A percentile compares a stretch with the other conserved stretches of the same genome.
These are phyloP conservation scores for Dalbergia oliveri DNA, from an alignment of 306 rosid species.

Conservation along the genomic window DNA sequence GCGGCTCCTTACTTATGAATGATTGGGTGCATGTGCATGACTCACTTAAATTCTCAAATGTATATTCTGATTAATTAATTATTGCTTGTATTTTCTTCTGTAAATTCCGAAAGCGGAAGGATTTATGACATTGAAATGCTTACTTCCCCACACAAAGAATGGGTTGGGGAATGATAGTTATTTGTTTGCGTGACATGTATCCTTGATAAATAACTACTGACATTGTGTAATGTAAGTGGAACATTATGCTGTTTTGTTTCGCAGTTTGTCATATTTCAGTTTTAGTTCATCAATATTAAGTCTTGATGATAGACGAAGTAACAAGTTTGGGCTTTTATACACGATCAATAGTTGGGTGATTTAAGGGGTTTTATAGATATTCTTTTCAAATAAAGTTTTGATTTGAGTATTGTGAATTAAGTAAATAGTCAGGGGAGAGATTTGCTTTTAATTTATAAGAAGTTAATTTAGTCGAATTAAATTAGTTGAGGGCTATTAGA, in stretches of 20 bases:
- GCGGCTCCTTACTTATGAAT: slow-evolving; percentile 55
- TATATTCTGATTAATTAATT: slow-evolving; percentile 11
- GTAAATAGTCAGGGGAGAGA: too few species aligned
- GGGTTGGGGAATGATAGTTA: slow-evolving; percentile 35
- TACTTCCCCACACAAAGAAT: slow-evolving; percentile 22
- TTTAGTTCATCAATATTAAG: too few species aligned
- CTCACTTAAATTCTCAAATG: slow-evolving; percentile 26
- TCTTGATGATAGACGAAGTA: too few species aligned
- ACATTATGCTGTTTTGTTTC: not conserved
- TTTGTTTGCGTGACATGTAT: slow-evolving; percentile 38
- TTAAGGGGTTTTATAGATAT: too few species aligned
- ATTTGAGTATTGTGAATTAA: too few species aligned
- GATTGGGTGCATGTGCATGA: slow-evolving; percentile 1
- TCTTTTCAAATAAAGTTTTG: too few species aligned
- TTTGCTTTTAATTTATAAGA: too few species aligned
- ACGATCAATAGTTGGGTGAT: too few species aligned
- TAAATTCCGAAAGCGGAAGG: slow-evolving; percentile 44
- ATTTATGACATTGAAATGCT: slow-evolving; percentile 31
- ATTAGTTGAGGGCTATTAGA: too few species aligned
- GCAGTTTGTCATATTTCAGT: too few species aligned
- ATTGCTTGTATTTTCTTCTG: slow-evolving; percentile 44
- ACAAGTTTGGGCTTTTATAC: too few species aligned
- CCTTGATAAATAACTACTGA: slow-evolving; percentile 31
- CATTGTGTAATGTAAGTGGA: not conserved
- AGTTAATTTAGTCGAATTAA: too few species aligned